A percentile compares a stretch with the other conserved stretches of the same genome.
Conservation (phyloP, 1,284 basidiomycete genomes). For the Ceratobasidium sp. region DNA sequence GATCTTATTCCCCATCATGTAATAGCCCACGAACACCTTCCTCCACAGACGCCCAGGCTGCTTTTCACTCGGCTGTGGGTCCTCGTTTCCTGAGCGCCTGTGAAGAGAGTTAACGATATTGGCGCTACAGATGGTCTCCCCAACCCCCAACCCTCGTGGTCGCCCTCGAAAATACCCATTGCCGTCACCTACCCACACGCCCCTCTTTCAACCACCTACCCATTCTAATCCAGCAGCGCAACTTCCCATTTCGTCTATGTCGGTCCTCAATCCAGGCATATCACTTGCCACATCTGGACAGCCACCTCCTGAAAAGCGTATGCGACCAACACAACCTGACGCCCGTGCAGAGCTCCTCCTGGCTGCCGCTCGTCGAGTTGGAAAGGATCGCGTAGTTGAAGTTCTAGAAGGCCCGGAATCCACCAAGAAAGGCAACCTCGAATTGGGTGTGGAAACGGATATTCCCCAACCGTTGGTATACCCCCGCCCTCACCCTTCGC, state of each 20-base stretch:
- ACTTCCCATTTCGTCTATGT: constrained; percentile 21
- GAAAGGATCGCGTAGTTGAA: constrained; percentile 31
- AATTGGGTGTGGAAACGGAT: not conserved
- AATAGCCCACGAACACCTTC: constrained; percentile 7
- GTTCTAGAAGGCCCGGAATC: constrained; percentile 20
- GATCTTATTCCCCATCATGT: not conserved
- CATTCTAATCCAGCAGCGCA: constrained; percentile 33
- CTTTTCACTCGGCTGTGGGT: constrained; percentile 22
- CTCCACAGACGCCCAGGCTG: constrained; percentile 5
- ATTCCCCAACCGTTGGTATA: not conserved
- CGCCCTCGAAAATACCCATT: constrained; percentile 36
- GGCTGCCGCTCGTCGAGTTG: constrained; percentile 35
- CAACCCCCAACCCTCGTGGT: constrained; percentile 34
- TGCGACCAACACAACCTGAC: constrained; percentile 35
- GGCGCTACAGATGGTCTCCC: constrained; percentile 10
- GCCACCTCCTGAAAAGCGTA: constrained; percentile 33
- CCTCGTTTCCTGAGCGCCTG: not conserved
- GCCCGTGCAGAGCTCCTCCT: constrained; percentile 38
- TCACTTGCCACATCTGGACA: not conserved
- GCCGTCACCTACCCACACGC: constrained; percentile 12
- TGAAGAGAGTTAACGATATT: not conserved
- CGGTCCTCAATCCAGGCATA: constrained; percentile 22
- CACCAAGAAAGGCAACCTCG: not conserved
- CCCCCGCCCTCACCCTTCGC: not conserved
- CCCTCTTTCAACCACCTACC: constrained; percentile 14